Evolutionary conservation across 208 protist species (phyloP).

Genomic region (Angomonas deanei): DNA sequence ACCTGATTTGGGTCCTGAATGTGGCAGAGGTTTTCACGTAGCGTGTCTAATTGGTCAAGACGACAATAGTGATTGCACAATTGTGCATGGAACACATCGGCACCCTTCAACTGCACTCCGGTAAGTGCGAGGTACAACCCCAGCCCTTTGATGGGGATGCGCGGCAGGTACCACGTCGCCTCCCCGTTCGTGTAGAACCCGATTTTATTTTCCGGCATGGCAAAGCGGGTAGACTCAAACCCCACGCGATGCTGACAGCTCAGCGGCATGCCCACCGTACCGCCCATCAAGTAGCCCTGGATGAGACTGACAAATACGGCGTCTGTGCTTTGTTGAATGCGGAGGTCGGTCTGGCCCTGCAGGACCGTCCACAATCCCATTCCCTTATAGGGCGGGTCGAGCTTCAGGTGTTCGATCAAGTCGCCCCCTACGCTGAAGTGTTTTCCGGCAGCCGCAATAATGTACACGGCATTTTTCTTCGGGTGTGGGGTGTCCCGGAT

Average conservation of each 20-base stretch:
- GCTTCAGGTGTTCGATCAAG: constrained; percentile 14
- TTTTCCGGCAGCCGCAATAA: constrained; percentile 5
- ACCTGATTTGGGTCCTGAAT: constrained; percentile 15
- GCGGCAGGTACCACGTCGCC: constrained; percentile 35
- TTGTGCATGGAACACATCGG: constrained; percentile 47
- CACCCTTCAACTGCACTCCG: constrained; percentile 45
- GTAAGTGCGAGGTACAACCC: constrained; percentile 72
- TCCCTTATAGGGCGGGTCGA: constrained; percentile 7
- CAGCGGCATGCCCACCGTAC: constrained; percentile 54
- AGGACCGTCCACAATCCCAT: constrained; percentile 34
- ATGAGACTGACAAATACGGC: constrained; percentile 31
- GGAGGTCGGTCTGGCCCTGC: constrained; percentile 49
- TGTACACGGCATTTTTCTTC: constrained; percentile 7
- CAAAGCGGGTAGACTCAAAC: constrained; percentile 53
- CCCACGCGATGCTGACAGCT: constrained; percentile 50
- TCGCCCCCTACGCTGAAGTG: constrained; percentile 52
- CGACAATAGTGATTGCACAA: constrained; percentile 60
- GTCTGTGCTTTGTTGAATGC: constrained; percentile 21
- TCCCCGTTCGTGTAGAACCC: constrained; percentile 65
- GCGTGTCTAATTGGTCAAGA: constrained; percentile 10
- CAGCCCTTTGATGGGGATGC: constrained; percentile 16
- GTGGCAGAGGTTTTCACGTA: constrained; percentile 19
- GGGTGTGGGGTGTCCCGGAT: constrained; percentile 4
- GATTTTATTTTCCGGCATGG: constrained; percentile 70
- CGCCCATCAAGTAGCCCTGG: constrained; percentile 68